A percentile compares a stretch with the other conserved stretches of the same genome.
Conservation (phyloP, 1,139 yeast genomes). For the Candida buenavistaensis region DNA sequence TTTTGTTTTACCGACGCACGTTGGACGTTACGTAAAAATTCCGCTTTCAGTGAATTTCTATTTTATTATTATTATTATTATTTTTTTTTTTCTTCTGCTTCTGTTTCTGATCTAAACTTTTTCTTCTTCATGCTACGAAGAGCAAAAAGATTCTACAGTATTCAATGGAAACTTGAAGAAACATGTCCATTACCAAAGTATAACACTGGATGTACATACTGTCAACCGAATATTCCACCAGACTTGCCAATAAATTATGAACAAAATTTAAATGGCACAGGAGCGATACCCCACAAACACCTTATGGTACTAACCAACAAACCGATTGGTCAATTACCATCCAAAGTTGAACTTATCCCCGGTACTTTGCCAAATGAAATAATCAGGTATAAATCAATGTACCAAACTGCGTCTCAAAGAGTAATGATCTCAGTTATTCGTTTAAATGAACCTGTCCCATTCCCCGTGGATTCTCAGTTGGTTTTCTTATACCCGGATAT, state of each 20-base stretch:
- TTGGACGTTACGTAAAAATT: too few relatives aligned
- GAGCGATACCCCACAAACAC: slow-evolving; percentile 56
- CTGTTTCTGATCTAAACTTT: too few relatives aligned
- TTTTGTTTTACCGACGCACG: too few relatives aligned
- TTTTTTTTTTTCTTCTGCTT: too few relatives aligned
- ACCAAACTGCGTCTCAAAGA: slow-evolving; percentile 6
- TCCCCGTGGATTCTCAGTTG: slow-evolving; percentile 12
- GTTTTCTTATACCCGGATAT: slow-evolving; percentile 60
- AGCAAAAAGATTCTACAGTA: slow-evolving; percentile 9
- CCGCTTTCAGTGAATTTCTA: too few relatives aligned
- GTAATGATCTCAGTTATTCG: slow-evolving; percentile 37
- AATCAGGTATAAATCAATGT: slow-evolving; percentile 23
- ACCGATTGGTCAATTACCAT: slow-evolving; percentile 50
- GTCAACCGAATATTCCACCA: slow-evolving; percentile 47
- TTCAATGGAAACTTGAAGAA: slow-evolving; percentile 10
- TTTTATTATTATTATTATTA: too few relatives aligned
- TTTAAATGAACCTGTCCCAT: too few relatives aligned
- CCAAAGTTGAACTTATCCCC: slow-evolving; percentile 52
- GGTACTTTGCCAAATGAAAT: slow-evolving; percentile 25
- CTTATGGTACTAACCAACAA: slow-evolving; percentile 51
- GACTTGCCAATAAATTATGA: slow-evolving; percentile 41
- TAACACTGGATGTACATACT: slow-evolving; percentile 66
- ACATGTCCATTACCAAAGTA: slow-evolving; percentile 51
- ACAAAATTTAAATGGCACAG: slow-evolving; percentile 43
- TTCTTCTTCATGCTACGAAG: not conserved